Evolutionary conservation across 2,329 filamentous ascomycete species (phyloP).

Genomic region (Myotisia sp.): DNA sequence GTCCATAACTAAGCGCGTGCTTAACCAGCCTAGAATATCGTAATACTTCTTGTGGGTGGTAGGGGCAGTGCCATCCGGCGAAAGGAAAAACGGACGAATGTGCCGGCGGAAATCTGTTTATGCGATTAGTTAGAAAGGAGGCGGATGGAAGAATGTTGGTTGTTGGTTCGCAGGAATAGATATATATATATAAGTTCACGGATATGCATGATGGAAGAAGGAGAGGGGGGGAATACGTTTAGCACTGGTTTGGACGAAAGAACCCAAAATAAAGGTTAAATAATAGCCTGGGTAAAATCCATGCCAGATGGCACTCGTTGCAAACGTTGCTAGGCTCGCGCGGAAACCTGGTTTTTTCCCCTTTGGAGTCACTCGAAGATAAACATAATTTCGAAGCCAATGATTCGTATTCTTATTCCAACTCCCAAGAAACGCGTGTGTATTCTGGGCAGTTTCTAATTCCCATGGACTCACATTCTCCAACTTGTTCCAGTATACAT

Average conservation of each 20-base stretch:
- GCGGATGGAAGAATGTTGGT: too few relatives aligned
- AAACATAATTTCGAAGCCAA: constrained; percentile 92
- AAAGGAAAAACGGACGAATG: constrained; percentile 82
- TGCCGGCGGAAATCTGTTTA: constrained; percentile 71
- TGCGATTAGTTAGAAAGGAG: constrained; percentile 12
- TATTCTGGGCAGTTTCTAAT: constrained; percentile 84
- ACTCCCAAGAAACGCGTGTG: constrained; percentile 73
- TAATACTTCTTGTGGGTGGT: constrained; percentile 69
- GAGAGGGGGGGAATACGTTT: too few relatives aligned
- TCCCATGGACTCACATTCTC: constrained; percentile 77
- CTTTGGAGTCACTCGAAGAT: constrained; percentile 82
- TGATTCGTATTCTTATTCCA: constrained; percentile 99
- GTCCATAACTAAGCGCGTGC: constrained; percentile 68
- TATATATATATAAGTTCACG: not conserved
- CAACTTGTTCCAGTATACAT: constrained; percentile 76
- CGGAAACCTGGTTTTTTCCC: constrained; percentile 95
- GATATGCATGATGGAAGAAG: too few relatives aligned
- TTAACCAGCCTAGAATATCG: constrained; percentile 59
- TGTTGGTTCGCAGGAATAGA: not conserved
- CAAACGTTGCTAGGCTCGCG: constrained; percentile 84
- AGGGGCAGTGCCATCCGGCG: constrained; percentile 55
- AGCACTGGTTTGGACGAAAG: constrained; percentile 80
- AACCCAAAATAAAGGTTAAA: constrained; percentile 73
- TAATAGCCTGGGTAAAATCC: constrained; percentile 98
- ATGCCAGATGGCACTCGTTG: constrained; percentile 92